These are phyloP conservation scores for Aureobasidium pullulans DNA, from an alignment of 2,329 filamentous ascomycete species.

Conservation along the genomic window DNA sequence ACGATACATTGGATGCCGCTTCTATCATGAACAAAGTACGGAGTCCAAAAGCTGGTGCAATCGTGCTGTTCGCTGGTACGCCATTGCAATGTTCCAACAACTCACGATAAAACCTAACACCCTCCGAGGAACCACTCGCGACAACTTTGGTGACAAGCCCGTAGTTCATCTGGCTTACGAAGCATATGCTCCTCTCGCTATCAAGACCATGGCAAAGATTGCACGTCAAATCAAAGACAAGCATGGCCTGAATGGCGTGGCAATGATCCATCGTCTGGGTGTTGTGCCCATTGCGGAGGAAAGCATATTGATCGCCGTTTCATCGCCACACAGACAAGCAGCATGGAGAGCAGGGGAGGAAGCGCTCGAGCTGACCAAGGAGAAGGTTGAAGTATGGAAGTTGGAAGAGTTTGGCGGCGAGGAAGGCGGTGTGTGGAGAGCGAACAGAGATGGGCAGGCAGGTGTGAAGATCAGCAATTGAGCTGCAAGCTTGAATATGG, in stretches of 20 bases:
- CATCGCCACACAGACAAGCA: slow-evolving; percentile 70
- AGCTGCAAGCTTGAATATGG: background rate
- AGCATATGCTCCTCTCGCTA: slow-evolving; percentile 63
- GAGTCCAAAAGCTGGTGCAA: slow-evolving; percentile 65
- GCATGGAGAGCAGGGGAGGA: slow-evolving; percentile 88
- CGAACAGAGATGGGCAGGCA: slow-evolving; percentile 66
- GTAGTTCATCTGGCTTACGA: slow-evolving; percentile 70
- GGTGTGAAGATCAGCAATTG: slow-evolving; percentile 40
- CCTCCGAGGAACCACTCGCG: slow-evolving; percentile 61
- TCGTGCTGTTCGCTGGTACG: slow-evolving; percentile 67
- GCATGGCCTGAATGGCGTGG: slow-evolving; percentile 63
- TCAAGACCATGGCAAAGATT: slow-evolving; percentile 61
- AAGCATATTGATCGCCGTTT: slow-evolving; percentile 84
- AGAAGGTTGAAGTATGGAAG: slow-evolving; percentile 91
- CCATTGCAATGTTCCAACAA: background rate
- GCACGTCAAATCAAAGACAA: slow-evolving; percentile 49
- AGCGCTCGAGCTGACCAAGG: slow-evolving; percentile 79
- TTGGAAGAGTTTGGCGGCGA: slow-evolving; percentile 75
- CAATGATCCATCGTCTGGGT: slow-evolving; percentile 78
- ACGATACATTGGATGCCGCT: slow-evolving; percentile 51
- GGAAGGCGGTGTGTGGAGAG: slow-evolving; percentile 73
- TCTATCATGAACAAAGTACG: slow-evolving; percentile 59
- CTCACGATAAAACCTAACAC: background rate
- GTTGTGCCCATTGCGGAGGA: slow-evolving; percentile 85
- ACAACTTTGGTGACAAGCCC: slow-evolving; percentile 63